phyloP scores from a whole-genome alignment of 345 rosid genomes.

The Zanthoxylum bungeanum region DNA sequence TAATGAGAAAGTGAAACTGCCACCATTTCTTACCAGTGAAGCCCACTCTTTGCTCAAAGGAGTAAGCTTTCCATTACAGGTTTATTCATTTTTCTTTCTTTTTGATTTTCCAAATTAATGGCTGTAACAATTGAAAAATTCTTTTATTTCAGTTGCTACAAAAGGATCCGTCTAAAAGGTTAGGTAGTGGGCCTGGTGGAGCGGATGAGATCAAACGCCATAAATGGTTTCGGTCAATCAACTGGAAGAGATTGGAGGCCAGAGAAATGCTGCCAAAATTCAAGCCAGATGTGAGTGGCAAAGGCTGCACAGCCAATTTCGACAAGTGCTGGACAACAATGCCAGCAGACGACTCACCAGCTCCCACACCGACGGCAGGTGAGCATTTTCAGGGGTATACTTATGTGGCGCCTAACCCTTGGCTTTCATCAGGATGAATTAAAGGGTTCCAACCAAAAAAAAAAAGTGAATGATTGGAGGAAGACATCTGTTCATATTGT shows the following conservation, averaged over 20 bases:
- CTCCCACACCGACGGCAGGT: slow-evolving; percentile 64
- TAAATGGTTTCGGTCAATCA: slow-evolving; percentile 65
- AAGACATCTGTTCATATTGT: not conserved
- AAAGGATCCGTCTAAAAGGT: slow-evolving; percentile 67
- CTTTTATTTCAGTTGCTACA: slow-evolving; percentile 45
- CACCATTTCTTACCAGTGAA: slow-evolving; percentile 53
- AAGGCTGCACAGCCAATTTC: slow-evolving; percentile 63
- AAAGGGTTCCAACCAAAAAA: not conserved
- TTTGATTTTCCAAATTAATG: not conserved
- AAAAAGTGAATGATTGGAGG: not conserved
- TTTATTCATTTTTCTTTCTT: not conserved
- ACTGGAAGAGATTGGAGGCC: slow-evolving; percentile 68
- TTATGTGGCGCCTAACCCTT: slow-evolving; percentile 65
- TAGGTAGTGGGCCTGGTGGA: slow-evolving; percentile 60
- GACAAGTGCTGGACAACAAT: slow-evolving; percentile 74
- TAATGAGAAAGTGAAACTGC: slow-evolving; percentile 65
- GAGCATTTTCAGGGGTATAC: slow-evolving; percentile 68
- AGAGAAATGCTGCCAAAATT: slow-evolving; percentile 60
- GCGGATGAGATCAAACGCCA: slow-evolving; percentile 61
- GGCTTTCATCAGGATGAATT: slow-evolving; percentile 51
- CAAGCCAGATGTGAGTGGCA: slow-evolving; percentile 67
- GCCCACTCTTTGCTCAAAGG: slow-evolving; percentile 76
- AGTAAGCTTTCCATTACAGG: slow-evolving; percentile 28
- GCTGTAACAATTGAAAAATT: not conserved
- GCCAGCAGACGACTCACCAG: slow-evolving; percentile 72